Base-by-base conservation (phyloP, 306 rosid genomes). In the Quercus gilva region DNA sequence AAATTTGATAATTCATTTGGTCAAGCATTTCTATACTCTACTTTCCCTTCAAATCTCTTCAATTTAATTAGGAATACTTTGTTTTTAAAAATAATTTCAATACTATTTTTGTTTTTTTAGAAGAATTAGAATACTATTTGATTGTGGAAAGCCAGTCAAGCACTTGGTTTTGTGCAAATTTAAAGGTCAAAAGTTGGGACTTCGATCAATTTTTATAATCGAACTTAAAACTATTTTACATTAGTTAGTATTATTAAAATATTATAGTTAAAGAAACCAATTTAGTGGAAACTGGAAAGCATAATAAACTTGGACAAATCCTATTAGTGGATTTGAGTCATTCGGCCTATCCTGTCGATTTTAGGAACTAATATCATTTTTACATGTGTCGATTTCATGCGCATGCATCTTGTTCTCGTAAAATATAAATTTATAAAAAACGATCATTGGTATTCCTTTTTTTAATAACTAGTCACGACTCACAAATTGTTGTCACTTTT, bases 111-210 rank as follows among this genome's bases (percentile, higher is more conserved):
- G 5, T 29, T 29, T 29, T 29, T 29, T 29, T 29, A 4, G 33
- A 29, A 29, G 33, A 29, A 29, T 29, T 29, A 29, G 65, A 0
- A 59, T 18, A 55, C 60, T 72, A 25, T 33, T 37, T 8, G n/a
- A 37, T 58, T 61, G 37, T 55, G 55, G 73, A 4, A 76, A 65
- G 67, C 74, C 80, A 76, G 37, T 76, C 80, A 76, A 76, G 80
- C 65, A 60, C 79, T 75, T 63, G 17, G 52, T 64, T 29, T 76
- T 23, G 3, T 4, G 33, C 33, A 29, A 29, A 29, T 11, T 61
- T 4, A 23, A 13, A 23, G 37, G 33, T 58, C 25, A 58, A 15
- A 58, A 58, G 64, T 58, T 53, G 57, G 57, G n/a, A 12, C 57
- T 53, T 53, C 1, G 15, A 52, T 52, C 56, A 52, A 2, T 52